Evolutionary conservation across 345 rosid species (phyloP).

Genomic region (Melaleuca alternifolia): DNA sequence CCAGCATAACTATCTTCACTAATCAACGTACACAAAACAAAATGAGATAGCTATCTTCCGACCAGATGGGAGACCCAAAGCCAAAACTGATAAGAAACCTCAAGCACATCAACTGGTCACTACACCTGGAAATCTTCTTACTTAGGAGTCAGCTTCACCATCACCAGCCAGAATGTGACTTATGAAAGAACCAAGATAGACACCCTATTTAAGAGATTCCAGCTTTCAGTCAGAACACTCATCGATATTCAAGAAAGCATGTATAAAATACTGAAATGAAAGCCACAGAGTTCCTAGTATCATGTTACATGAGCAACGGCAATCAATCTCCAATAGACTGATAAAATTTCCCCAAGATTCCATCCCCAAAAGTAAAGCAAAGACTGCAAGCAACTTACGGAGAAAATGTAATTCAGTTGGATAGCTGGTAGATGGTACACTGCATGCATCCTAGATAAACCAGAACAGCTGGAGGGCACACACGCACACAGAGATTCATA

Average conservation of each 20-base stretch:
- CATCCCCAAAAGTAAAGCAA: not conserved
- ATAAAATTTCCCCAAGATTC: not conserved
- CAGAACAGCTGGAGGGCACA: not conserved
- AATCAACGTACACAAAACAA: not conserved
- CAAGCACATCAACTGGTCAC: conserved; percentile 58
- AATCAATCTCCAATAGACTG: not conserved
- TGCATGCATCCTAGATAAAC: not conserved
- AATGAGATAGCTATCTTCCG: not conserved
- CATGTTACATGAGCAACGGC: not conserved
- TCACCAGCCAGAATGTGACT: conserved; percentile 53
- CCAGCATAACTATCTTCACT: not conserved
- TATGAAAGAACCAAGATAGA: conserved; percentile 69
- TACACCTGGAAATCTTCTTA: conserved; percentile 79
- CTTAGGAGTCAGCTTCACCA: conserved; percentile 76
- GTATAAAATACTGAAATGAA: conserved; percentile 9
- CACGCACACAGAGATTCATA: not conserved
- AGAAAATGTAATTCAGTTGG: not conserved
- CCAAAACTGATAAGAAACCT: conserved; percentile 16
- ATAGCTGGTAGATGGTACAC: not conserved
- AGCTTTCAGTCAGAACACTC: conserved; percentile 43
- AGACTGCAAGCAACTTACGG: not conserved
- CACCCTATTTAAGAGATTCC: conserved; percentile 82
- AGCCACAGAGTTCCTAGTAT: not conserved
- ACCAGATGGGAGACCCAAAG: not conserved
- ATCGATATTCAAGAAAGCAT: conserved; percentile 27